These are phyloP conservation scores for Penicillium sp. DNA, from an alignment of 2,329 filamentous ascomycete species.

Conservation along the genomic window DNA sequence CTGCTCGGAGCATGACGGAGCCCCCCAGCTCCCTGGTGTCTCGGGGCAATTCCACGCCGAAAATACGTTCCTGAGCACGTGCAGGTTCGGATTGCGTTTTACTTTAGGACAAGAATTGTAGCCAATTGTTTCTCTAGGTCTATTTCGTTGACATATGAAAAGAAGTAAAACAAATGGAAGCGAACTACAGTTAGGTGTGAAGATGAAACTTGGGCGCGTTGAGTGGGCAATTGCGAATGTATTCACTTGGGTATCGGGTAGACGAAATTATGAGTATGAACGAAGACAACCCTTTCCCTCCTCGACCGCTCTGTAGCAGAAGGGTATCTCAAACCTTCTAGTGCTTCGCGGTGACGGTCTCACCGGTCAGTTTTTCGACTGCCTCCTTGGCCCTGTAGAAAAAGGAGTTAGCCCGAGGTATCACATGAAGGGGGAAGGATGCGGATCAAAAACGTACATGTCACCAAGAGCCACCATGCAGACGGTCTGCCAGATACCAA, in stretches of 20 bases:
- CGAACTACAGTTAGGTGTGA: not conserved
- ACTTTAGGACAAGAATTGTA: not conserved
- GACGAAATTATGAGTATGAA: slow-evolving; percentile 15
- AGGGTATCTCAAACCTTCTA: slow-evolving; percentile 48
- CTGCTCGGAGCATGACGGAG: not conserved
- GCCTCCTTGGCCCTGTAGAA: slow-evolving; percentile 60
- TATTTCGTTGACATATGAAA: not conserved
- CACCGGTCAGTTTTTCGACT: slow-evolving; percentile 64
- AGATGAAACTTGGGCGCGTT: not conserved
- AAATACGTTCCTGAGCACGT: not conserved
- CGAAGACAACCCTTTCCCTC: slow-evolving; percentile 2
- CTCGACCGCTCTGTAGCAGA: slow-evolving; percentile 27
- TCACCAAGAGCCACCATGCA: slow-evolving; percentile 99
- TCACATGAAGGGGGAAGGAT: slow-evolving; percentile 21
- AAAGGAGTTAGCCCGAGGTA: slow-evolving; percentile 33
- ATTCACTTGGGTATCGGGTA: slow-evolving; percentile 14
- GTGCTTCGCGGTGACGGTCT: slow-evolving; percentile 64
- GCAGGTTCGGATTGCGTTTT: not conserved
- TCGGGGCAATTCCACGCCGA: not conserved
- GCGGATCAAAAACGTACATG: slow-evolving; percentile 64
- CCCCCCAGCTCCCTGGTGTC: not conserved
- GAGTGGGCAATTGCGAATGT: slow-evolving; percentile 7
- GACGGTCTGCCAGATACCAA: slow-evolving; percentile 98
- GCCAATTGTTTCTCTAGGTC: not conserved
- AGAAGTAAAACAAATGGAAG: not conserved